These are phyloP conservation scores for Stramenopiles sp. DNA, from an alignment of 352 stramenopile genomes.

Conservation along the genomic window DNA sequence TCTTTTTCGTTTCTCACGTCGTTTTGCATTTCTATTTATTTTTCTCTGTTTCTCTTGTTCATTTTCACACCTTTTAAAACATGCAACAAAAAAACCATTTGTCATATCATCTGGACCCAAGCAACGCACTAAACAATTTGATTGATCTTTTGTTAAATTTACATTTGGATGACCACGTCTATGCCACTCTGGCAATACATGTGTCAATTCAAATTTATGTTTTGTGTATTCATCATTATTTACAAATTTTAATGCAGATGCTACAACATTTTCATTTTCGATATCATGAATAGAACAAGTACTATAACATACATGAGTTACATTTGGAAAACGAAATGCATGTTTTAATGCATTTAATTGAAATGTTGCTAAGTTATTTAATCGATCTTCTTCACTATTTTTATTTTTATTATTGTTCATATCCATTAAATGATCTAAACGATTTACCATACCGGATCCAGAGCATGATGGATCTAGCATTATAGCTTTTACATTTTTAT, in stretches of 20 bases:
- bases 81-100: constrained; percentile 90
- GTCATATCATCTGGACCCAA: constrained; percentile 63
- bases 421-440: constrained; percentile 66
- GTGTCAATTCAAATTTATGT: constrained; percentile 38
- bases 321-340: constrained; percentile 74
- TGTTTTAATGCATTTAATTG: constrained; percentile 75
- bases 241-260: constrained; percentile 43
- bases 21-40: too few relatives aligned
- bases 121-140: constrained; percentile 59
- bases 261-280: constrained; percentile 85
- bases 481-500: constrained; percentile 53
- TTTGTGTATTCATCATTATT: constrained; percentile 27
- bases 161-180: constrained; percentile 37
- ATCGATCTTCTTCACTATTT: constrained; percentile 32
- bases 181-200: constrained; percentile 42
- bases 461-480: constrained; percentile 87
- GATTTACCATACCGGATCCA: constrained; percentile 80
- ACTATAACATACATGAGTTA: constrained; percentile 81
- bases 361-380: constrained; percentile 77
- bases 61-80: constrained; percentile 54
- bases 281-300: constrained; percentile 85
- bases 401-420: constrained; percentile 36
- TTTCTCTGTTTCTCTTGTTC: too few relatives aligned
- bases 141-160: constrained; percentile 36
- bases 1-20: too few relatives aligned